phyloP scores from a whole-genome alignment of 106 monocot genomes.

The Apostasia ramifera region DNA sequence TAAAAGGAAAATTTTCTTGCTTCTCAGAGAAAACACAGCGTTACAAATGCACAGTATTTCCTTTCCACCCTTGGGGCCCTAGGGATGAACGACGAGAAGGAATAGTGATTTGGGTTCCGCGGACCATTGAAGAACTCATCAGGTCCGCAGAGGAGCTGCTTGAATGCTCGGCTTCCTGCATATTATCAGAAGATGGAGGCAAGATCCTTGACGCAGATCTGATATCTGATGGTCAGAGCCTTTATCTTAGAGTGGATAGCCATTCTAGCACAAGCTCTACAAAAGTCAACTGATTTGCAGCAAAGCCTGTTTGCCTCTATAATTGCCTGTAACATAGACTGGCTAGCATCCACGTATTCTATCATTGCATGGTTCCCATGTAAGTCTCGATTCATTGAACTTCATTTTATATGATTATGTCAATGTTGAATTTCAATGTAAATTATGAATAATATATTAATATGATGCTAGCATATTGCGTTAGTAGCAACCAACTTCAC shows the following conservation, averaged over 20 bases:
- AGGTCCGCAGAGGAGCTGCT: slow-evolving; percentile 38
- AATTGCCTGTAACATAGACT: no score
- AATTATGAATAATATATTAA: no score
- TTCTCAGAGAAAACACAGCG: slow-evolving; percentile 43
- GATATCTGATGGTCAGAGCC: slow-evolving; percentile 62
- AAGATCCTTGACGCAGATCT: slow-evolving; percentile 47
- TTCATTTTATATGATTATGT: no score
- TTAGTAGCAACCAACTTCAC: no score
- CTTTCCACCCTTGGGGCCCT: slow-evolving; percentile 73
- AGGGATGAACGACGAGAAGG: slow-evolving; percentile 57
- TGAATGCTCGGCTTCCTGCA: slow-evolving; percentile 29
- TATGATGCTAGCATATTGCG: no score
- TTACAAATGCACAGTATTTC: slow-evolving; percentile 67
- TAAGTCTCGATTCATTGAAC: no score
- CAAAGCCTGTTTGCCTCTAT: no score
- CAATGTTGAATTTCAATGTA: no score
- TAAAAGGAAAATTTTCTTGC: neutral
- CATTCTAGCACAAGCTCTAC: neutral
- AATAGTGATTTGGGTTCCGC: slow-evolving; percentile 70
- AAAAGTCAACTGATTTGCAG: no score
- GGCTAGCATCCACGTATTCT: no score
- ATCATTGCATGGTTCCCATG: no score
- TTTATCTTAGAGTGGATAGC: slow-evolving; percentile 34
- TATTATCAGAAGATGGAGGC: slow-evolving; percentile 78
- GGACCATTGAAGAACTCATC: slow-evolving; percentile 59